These are phyloP conservation scores for Centella asiatica DNA, from an alignment of 129 eudicot genomes.

Conservation along the genomic window DNA sequence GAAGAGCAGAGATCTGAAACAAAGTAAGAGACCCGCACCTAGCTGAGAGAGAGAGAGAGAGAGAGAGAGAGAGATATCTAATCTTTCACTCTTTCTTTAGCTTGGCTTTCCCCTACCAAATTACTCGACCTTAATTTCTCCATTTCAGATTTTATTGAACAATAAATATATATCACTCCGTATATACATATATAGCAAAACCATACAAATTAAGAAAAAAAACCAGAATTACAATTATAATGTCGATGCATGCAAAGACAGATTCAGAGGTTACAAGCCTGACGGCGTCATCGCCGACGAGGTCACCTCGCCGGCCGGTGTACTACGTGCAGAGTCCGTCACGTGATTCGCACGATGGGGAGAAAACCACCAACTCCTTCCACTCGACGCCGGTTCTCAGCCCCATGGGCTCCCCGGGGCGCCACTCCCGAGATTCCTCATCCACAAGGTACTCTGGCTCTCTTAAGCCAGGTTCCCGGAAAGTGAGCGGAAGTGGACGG, in stretches of 20 bases:
- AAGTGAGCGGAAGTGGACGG: slow-evolving; percentile 24
- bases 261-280: slow-evolving; percentile 96
- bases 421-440: slow-evolving; percentile 86
- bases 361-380: slow-evolving; percentile 86
- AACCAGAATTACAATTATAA: background rate
- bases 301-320: slow-evolving; percentile 69
- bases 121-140: too few species aligned
- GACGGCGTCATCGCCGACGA: slow-evolving; percentile 79
- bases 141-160: too few species aligned
- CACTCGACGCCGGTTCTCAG: slow-evolving; percentile 94
- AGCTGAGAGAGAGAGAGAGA: slow-evolving; percentile 1
- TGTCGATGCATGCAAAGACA: slow-evolving; percentile 85
- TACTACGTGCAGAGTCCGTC: slow-evolving; percentile 97
- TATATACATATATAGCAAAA: too few species aligned
- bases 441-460: slow-evolving; percentile 97
- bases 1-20: background rate
- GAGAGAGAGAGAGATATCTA: slow-evolving; percentile 23
- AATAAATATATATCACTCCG: too few species aligned
- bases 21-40: background rate
- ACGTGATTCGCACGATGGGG: slow-evolving; percentile 97
- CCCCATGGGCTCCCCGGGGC: slow-evolving; percentile 98
- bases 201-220: too few species aligned
- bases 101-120: too few species aligned
- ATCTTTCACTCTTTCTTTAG: slow-evolving; percentile 1
- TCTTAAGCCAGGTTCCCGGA: slow-evolving; percentile 75